Base-by-base conservation (phyloP, 148 eudicot species). In the Chenopodium berlandieri region DNA sequence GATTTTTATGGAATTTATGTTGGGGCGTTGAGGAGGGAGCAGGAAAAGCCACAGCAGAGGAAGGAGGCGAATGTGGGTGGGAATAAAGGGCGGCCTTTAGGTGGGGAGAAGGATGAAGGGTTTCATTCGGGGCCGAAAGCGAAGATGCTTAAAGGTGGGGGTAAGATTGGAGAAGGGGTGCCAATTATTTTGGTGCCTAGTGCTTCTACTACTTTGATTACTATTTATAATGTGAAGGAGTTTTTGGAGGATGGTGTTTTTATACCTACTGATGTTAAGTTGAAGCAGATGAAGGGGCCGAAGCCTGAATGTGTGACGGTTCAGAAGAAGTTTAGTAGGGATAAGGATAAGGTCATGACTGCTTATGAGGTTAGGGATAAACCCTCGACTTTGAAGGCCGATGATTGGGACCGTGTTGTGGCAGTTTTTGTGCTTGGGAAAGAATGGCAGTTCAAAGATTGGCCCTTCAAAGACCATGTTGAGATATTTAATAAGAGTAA, bases 321-420 rank as follows among this genome's bases (percentile, higher is more conserved):
- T 79, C 94, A 92, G 90, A 95, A 95, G 94, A 95, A 94, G 92
- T 93, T 92, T 75, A 92, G 99, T 81, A 92, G 94, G 86, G 99
- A 95, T 83, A 86, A 82, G 68, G 88, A 88, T 84, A 84, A 91
- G 82, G 92, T 90, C 32, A 94, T 93, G 88, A 86, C 91, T 9
- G 99, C 99, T 47, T 95, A 93, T 83, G 97, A 95, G 87, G 99
- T 95, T 72, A 91, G 99, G 79, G 97, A 95, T 84, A 95, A 95
- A 87, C 99, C 99, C 0, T 92, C 97, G 9, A 88, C 88, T 7
- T 82, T 95, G 86, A 95, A 92, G 86, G 73, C 89, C 0, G 97
- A 93, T 81, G 99, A 94, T 80, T 95, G 99, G 99, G 97, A 94
- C 71, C 87, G 99, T n/a, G 97, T 95, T 67, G 99, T 94, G 37